Evolutionary conservation across 805 yeast species (phyloP), one percentile per base, ranked within the genome.

Genomic region (Yarrowia divulgata): DNA sequence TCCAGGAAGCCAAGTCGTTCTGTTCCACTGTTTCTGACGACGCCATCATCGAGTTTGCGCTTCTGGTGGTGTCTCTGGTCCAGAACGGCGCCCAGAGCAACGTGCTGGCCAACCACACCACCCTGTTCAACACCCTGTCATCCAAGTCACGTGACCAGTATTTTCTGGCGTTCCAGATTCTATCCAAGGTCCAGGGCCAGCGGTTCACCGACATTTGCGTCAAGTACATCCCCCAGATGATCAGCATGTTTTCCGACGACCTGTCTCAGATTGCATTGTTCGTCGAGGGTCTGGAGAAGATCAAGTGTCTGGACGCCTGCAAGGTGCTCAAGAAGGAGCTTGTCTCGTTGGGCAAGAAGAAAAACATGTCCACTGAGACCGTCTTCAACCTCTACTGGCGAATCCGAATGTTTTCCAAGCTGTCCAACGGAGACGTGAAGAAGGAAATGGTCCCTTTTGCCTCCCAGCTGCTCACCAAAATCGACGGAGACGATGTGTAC

Each of bases 301-400:
- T 54, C 23, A 54, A 35, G 35, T 54, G 60, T 8, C 14, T 54
- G 66, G 66, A 40, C 6, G 63, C 18, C 1, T 60, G 52, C 52
- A 45, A 45, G 50, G 32, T 34, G 18, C 43, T 42, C 19, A 60
- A 57, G 29, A 9, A 60, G 52, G 66, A 60, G 5, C 19, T 60
- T 32, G 18, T 39, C 9, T 19, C 16, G 0, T 8, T 60, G 1
- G 52, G 35, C 3, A 34, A 60, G 19, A 8, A 29, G 23, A 18
- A 45, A n/a, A 19, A 8, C 7, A 43, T 60, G 50, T 8, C 29
- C 34, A 43, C 66, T 0, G 52, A 60, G 14, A 34, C 32, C 34
- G 42, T 60, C 12, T 60, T 60, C 37, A 34, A 45, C 18, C 52
- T 60, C 29, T 60, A 45, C 14, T 60, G 66, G 66, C 42, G 66